phyloP scores from a whole-genome alignment of 2,329 filamentous ascomycete genomes.

The Penicillium sp. region DNA sequence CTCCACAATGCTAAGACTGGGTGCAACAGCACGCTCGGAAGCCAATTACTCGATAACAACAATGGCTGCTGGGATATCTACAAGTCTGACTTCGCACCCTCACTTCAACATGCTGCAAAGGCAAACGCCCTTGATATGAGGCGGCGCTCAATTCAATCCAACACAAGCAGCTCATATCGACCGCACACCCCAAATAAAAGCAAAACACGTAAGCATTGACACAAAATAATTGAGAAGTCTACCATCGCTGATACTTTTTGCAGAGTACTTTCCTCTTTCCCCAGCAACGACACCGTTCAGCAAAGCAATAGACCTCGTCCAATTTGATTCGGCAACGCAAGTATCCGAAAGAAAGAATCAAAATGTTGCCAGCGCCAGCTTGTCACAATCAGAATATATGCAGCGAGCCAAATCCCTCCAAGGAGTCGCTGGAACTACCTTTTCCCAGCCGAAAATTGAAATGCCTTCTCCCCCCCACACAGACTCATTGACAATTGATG shows the following conservation, averaged over 20 bases:
- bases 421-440: slow-evolving; percentile 45
- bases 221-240: neutral
- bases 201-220: slow-evolving; percentile 58
- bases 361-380: slow-evolving; percentile 37
- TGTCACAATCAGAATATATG: slow-evolving; percentile 46
- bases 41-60: slow-evolving; percentile 31
- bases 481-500: slow-evolving; percentile 50
- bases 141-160: slow-evolving; percentile 46
- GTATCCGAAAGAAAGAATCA: slow-evolving; percentile 47
- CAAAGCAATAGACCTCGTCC: slow-evolving; percentile 42
- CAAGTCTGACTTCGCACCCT: slow-evolving; percentile 26
- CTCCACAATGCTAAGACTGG: slow-evolving; percentile 24
- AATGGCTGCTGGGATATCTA: slow-evolving; percentile 35
- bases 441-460: slow-evolving; percentile 45
- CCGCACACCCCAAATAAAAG: slow-evolving; percentile 69
- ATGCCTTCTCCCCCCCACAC: slow-evolving; percentile 64
- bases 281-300: slow-evolving; percentile 67
- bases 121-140: slow-evolving; percentile 33
- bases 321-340: slow-evolving; percentile 45
- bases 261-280: slow-evolving; percentile 70
- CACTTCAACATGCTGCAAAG: slow-evolving; percentile 30
- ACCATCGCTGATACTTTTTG: slow-evolving; percentile 27
- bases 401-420: slow-evolving; percentile 52
- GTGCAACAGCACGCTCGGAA: slow-evolving; percentile 26
- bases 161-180: slow-evolving; percentile 47